Percentiles rank a stretch among this genome's conserved stretches.
phyloP scores from a whole-genome alignment of 257 asterid species.

The Solanum acaule region DNA sequence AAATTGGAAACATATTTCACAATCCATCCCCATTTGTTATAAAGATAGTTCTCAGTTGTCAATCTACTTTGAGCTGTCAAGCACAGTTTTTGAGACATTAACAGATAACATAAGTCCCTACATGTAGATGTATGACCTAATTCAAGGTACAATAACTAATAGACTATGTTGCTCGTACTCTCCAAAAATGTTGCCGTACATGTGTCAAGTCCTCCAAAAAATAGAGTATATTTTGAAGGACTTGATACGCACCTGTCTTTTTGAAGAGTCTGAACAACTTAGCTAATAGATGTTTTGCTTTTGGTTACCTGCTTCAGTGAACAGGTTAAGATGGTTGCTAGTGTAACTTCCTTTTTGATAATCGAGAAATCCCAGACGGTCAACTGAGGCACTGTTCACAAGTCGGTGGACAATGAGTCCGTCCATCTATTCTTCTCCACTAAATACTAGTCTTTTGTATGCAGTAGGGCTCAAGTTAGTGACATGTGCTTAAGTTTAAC shows the following conservation, averaged over 20 bases:
- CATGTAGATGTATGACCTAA: neutral
- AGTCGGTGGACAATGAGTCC: neutral
- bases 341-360: neutral
- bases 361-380: neutral
- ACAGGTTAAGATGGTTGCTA: neutral
- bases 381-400: neutral
- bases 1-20: neutral
- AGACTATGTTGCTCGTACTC: neutral
- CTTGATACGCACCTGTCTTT: neutral
- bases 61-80: conserved; percentile 3
- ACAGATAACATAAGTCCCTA: neutral
- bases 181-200: neutral
- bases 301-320: neutral
- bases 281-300: neutral
- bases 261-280: neutral
- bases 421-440: neutral
- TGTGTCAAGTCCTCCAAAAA: neutral
- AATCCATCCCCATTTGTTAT: neutral
- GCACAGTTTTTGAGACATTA: neutral
- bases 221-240: no score
- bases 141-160: neutral
- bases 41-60: neutral
- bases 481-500: no score
- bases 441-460: neutral
- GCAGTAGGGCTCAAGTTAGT: neutral